A percentile compares a stretch with the other conserved stretches of the same genome.
phyloP scores from a whole-genome alignment of 306 rosid genomes.

The Crataegus laevigata region DNA sequence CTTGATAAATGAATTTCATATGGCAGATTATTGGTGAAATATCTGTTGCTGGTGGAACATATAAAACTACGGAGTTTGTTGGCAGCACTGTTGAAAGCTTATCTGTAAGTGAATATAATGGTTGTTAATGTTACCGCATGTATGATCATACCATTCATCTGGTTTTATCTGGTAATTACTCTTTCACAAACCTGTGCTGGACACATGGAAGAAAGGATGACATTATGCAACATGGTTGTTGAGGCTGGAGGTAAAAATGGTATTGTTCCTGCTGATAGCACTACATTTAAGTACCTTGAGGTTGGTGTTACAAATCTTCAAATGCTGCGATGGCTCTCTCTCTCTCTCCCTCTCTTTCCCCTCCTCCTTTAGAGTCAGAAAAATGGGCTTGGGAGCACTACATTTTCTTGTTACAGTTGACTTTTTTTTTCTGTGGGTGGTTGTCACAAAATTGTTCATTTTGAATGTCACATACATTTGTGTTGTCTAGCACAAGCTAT shows the following conservation, averaged over 20 bases:
- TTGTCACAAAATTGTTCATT: not conserved
- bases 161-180: not conserved
- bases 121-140: not conserved
- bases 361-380: not conserved
- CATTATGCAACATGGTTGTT: slow-evolving; percentile 85
- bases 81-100: slow-evolving; percentile 86
- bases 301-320: slow-evolving; percentile 33
- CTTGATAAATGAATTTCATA: slow-evolving; percentile 1
- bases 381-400: not conserved
- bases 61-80: slow-evolving; percentile 87
- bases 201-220: slow-evolving; percentile 95
- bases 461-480: not conserved
- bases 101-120: slow-evolving; percentile 36
- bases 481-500: not conserved
- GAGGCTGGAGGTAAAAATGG: slow-evolving; percentile 96
- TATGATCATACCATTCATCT: slow-evolving; percentile 2
- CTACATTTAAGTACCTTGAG: slow-evolving; percentile 83
- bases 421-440: not conserved
- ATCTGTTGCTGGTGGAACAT: slow-evolving; percentile 83
- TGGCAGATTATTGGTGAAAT: slow-evolving; percentile 89
- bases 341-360: not conserved
- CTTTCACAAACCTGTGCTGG: not conserved
- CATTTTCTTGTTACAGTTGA: not conserved
- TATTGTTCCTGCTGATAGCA: slow-evolving; percentile 69
- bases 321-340: not conserved